Conservation (phyloP, 2,329 filamentous ascomycete species). For the Endocalyx cinctus region DNA sequence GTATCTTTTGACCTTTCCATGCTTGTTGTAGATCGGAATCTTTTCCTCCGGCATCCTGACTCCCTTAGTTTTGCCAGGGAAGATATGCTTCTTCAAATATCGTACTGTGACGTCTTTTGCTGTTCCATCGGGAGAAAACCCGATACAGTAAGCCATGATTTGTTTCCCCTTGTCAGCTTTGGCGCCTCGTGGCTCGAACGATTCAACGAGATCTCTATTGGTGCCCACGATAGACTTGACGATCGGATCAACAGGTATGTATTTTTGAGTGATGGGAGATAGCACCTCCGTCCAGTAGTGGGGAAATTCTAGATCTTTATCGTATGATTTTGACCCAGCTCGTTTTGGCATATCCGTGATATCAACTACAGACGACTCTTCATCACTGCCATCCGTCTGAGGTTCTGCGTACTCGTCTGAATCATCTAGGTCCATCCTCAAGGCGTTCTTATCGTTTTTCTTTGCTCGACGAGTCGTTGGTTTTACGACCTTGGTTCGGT, state of each 20-base stretch:
- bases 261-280: conserved; percentile 75
- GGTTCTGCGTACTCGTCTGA: conserved; percentile 44
- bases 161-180: conserved; percentile 85
- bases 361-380: conserved; percentile 58
- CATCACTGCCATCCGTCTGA: conserved; percentile 49
- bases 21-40: conserved; percentile 70
- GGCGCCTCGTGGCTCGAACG: conserved; percentile 76
- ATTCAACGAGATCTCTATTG: conserved; percentile 65
- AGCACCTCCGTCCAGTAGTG: conserved; percentile 92
- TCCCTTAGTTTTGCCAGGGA: conserved; percentile 88
- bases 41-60: conserved; percentile 75
- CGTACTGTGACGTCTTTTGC: conserved; percentile 93
- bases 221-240: conserved; percentile 66
- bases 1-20: conserved; percentile 72
- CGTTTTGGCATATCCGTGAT: conserved; percentile 42
- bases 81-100: conserved; percentile 75
- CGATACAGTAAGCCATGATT: conserved; percentile 84
- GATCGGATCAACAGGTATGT: conserved; percentile 72
- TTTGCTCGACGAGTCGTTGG: conserved; percentile 17
- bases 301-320: conserved; percentile 75
- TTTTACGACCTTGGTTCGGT: conserved; percentile 14
- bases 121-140: conserved; percentile 76
- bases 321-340: conserved; percentile 48
- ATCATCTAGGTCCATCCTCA: conserved; percentile 31
- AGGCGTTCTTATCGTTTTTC: conserved; percentile 19